Conservation (phyloP, 2,329 filamentous ascomycete species). For the Cladosporium sphaerospermum region DNA sequence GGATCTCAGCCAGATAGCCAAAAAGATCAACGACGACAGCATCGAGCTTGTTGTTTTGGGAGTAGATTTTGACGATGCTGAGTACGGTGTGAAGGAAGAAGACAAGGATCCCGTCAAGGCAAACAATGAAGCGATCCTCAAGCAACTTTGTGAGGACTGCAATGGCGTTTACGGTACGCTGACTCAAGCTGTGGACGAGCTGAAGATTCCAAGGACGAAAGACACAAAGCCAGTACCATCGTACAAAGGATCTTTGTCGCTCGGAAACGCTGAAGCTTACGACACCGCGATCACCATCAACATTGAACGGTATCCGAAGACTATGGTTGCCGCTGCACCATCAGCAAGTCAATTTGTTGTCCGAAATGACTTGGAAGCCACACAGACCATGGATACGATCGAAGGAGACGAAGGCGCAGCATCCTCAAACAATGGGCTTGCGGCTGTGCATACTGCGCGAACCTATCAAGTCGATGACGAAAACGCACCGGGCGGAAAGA, state of each 20-base stretch:
- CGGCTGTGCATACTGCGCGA: constrained; percentile 68
- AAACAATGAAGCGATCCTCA: constrained; percentile 67
- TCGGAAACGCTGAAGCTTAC: constrained; percentile 71
- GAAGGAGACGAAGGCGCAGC: constrained; percentile 26
- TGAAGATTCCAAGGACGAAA: constrained; percentile 73
- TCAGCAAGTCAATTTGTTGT: constrained; percentile 71
- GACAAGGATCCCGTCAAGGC: constrained; percentile 66
- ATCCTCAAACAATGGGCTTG: constrained; percentile 45
- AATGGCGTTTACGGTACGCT: constrained; percentile 75
- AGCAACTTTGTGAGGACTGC: constrained; percentile 54
- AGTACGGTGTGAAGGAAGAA: constrained; percentile 89
- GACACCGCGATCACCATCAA: constrained; percentile 72
- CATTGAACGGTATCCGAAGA: constrained; percentile 86
- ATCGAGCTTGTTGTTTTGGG: constrained; percentile 79
- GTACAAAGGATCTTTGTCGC: constrained; percentile 71
- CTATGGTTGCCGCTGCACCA: constrained; percentile 66
- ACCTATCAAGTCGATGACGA: constrained; percentile 77
- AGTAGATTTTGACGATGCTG: constrained; percentile 85
- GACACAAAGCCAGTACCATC: constrained; percentile 65
- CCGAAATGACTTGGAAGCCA: constrained; percentile 44
- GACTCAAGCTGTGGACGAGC: constrained; percentile 73
- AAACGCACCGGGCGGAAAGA: constrained; percentile 67
- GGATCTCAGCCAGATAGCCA: constrained; percentile 61
- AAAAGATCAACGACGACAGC: constrained; percentile 65
- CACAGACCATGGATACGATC: constrained; percentile 41